phyloP scores from a whole-genome alignment of 371 early-diverging fungal genomes.

The Haplosporangium sp. region DNA sequence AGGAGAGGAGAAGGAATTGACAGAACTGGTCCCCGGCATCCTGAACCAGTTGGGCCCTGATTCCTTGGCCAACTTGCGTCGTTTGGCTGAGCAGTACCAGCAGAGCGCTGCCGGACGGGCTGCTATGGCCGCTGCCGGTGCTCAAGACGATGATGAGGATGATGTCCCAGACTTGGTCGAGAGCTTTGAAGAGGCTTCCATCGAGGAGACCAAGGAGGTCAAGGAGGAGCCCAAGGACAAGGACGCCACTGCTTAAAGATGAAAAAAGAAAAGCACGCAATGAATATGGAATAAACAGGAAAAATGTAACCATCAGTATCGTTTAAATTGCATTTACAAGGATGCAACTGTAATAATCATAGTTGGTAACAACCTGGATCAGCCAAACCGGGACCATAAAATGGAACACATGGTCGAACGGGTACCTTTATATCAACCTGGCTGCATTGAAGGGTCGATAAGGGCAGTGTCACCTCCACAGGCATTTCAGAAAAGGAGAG shows the following conservation, averaged over 20 bases:
- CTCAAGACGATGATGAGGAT: neutral
- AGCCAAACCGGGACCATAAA: too few relatives aligned
- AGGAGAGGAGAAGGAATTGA: conserved; percentile 90
- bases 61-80: conserved; percentile 86
- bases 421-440: too few relatives aligned
- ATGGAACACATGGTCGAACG: too few relatives aligned
- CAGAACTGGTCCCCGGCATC: conserved; percentile 93
- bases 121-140: conserved; percentile 6
- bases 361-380: too few relatives aligned
- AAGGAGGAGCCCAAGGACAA: neutral
- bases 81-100: conserved; percentile 8
- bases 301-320: too few relatives aligned
- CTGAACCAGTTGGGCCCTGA: conserved; percentile 96
- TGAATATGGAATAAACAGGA: too few relatives aligned
- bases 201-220: conserved; percentile 1
- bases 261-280: too few relatives aligned
- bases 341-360: too few relatives aligned
- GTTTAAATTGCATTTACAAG: too few relatives aligned
- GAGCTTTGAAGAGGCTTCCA: conserved; percentile 12
- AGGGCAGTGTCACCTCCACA: too few relatives aligned
- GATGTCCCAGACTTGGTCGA: conserved; percentile 11
- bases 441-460: too few relatives aligned
- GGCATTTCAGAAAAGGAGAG: too few relatives aligned
- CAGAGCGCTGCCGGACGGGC: conserved; percentile 6
- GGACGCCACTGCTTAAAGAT: neutral